These are phyloP conservation scores for Cercospora zeina DNA, from an alignment of 2,329 filamentous ascomycete species.

Conservation along the genomic window DNA sequence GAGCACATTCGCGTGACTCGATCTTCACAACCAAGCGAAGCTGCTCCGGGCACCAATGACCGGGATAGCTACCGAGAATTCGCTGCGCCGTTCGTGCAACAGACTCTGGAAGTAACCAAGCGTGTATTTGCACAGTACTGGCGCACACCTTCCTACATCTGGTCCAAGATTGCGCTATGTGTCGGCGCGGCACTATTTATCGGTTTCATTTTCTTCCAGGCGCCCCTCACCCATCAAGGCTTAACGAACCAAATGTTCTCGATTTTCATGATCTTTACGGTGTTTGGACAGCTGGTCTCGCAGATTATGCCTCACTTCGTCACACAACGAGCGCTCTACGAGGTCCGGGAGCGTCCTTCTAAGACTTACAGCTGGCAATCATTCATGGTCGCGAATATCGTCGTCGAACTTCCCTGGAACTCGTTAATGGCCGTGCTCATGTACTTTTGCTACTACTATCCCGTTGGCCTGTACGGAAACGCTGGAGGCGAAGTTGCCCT, in stretches of 20 bases:
- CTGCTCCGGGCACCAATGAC: conserved; percentile 48
- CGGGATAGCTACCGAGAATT: conserved; percentile 71
- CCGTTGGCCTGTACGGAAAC: conserved; percentile 73
- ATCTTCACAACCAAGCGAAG: conserved; percentile 37
- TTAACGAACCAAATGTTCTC: conserved; percentile 84
- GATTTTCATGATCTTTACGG: conserved; percentile 77
- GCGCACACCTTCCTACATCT: conserved; percentile 86
- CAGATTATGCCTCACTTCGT: conserved; percentile 87
- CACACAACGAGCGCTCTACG: conserved; percentile 76
- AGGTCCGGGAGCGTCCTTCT: conserved; percentile 79
- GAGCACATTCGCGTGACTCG: conserved; percentile 48
- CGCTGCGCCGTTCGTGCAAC: conserved; percentile 69
- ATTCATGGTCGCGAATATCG: conserved; percentile 79
- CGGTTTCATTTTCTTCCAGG: conserved; percentile 68
- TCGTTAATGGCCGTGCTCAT: conserved; percentile 72
- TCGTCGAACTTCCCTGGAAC: conserved; percentile 86
- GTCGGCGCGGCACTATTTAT: conserved; percentile 70
- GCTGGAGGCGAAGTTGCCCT: conserved; percentile 65
- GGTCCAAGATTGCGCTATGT: conserved; percentile 73
- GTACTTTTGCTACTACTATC: conserved; percentile 83
- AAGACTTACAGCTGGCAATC: conserved; percentile 84
- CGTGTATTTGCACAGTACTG: conserved; percentile 91
- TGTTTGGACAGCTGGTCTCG: conserved; percentile 77
- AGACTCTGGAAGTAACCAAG: conserved; percentile 66
- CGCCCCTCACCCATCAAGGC: conserved; percentile 68